Evolutionary conservation across 2,329 filamentous ascomycete species (phyloP), one percentile per base, ranked within the genome.

Genomic region (Phialophora expanda): DNA sequence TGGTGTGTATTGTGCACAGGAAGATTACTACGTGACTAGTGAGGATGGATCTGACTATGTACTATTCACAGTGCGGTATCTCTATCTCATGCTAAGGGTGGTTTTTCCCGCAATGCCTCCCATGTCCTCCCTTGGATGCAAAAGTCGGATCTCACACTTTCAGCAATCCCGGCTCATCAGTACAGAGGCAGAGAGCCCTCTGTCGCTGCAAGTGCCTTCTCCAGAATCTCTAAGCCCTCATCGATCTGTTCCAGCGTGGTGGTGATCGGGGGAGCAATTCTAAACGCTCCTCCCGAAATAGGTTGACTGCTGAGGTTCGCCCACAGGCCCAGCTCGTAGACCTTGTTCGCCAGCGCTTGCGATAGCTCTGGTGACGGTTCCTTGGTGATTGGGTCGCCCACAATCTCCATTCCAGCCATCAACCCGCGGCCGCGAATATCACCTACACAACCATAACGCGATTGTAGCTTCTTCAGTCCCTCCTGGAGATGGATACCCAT

Each of bases 341-440:
- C 82, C 59, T 75, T 77, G 20, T 81, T 78, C 0, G 79, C 81
- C 6, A 88, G 76, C 0, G 70, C 69, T 65, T 78, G 76, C 0
- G 82, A 84, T 22, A 87, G 73, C 8, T 83, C 82, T 1, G 78
- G 67, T 0, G 76, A 83, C 0, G 82, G 82, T 1, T 71, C 75
- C 66, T 85, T 87, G 0, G 80, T 84, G 32, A 76, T 72, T 2
- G 78, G 73, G 70, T 86, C 79, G 0, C 75, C 75, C 0, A 89
- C 82, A 68, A 89, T 86, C 75, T 88, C 86, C 7, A 87, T 76
- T 2, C 85, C 86, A 0, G 81, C 80, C 79, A 88, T 82, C 9
- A 88, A 76, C 0, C 86, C 86, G 0, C 85, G 79, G 0, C 86
- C 86, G 9, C 86, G 81, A 0, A 89, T 82, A 70, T 88, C 85